Evolutionary conservation across 2,329 filamentous ascomycete species (phyloP), one percentile per base, ranked within the genome.

Genomic region (Fusarium sp.): DNA sequence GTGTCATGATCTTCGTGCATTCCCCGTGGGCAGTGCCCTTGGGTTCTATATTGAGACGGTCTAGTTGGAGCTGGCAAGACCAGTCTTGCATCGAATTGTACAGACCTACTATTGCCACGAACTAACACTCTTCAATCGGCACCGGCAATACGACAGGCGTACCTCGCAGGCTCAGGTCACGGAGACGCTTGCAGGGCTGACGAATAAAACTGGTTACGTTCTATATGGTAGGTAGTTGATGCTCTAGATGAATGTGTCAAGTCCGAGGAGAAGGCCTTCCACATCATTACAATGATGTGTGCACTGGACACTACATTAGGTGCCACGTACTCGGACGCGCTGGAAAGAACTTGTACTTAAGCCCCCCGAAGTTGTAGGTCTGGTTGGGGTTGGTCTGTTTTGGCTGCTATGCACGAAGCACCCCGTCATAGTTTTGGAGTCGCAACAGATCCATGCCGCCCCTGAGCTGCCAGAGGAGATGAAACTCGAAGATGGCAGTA

Each of bases 321-420:
- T 29, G 44, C 35, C 24, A 62, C n/a, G 6, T 55, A 62, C 46
- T 33, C 44, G 17, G 35, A 62, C 33, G 17, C 44, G 6, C 46
- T 55, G 7, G 42, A 62, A 22, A 3, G 24, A 49, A 40, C 3
- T 1, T 62, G 2, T 22, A 40, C 17, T 5, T 24, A 42, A 36
- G 22, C 44, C 2, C 46, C 24, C 11, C 3, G 29, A 22, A 6
- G 31, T 27, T 38, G 59, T 53, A 40, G 24, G 67, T 3, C 31
- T 70, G 24, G 64, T 64, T 1, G 64, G 68, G 22, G 14, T 22
- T 35, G 53, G 64, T 8, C 7, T 61, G 9, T 68, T 64, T 22
- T 64, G 64, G 46, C 38, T 70, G 16, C 6, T 64, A 9, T 42
- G 17, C n/a, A 55, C 38, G 9, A 67, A 44, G n/a, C 55, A 33